These are phyloP conservation scores for Pholiota adiposa DNA, from an alignment of 1,284 basidiomycete genomes.

Conservation along the genomic window DNA sequence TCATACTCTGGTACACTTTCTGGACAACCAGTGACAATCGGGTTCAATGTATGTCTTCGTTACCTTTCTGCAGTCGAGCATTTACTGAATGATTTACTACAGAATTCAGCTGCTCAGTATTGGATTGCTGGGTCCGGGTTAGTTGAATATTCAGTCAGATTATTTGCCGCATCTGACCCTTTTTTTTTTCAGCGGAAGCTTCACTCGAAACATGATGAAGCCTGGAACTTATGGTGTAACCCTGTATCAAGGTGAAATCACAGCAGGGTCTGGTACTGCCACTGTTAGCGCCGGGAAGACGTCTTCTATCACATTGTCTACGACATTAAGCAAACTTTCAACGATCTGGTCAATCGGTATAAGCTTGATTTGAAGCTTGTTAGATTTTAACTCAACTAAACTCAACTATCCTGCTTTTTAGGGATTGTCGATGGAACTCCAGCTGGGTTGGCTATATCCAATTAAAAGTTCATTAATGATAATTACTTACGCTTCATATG, in stretches of 20 bases:
- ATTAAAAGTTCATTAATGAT: not conserved
- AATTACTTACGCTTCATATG: not conserved
- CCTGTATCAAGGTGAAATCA: conserved; percentile 48
- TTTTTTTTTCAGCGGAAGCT: conserved; percentile 37
- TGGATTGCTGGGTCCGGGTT: conserved; percentile 46
- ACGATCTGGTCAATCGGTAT: conserved; percentile 50
- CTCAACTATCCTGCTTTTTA: conserved; percentile 13
- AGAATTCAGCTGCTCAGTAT: conserved; percentile 51
- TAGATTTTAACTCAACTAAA: too few species aligned
- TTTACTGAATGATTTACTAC: not conserved
- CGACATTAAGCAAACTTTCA: conserved; percentile 36
- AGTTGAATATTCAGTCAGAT: not conserved
- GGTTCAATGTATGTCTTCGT: conserved; percentile 40
- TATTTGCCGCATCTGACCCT: not conserved
- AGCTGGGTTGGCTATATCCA: conserved; percentile 31
- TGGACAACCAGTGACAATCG: conserved; percentile 43
- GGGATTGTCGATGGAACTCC: conserved; percentile 50
- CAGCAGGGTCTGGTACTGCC: conserved; percentile 45
- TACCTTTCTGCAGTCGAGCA: not conserved
- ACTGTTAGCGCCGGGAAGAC: conserved; percentile 45
- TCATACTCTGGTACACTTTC: conserved; percentile 48
- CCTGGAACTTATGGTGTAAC: conserved; percentile 52
- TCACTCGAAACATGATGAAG: conserved; percentile 49
- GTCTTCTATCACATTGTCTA: conserved; percentile 35
- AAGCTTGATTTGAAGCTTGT: too few species aligned